These are phyloP conservation scores for Diversispora epigaea DNA, from an alignment of 192 early-diverging fungal species.

Conservation along the genomic window DNA sequence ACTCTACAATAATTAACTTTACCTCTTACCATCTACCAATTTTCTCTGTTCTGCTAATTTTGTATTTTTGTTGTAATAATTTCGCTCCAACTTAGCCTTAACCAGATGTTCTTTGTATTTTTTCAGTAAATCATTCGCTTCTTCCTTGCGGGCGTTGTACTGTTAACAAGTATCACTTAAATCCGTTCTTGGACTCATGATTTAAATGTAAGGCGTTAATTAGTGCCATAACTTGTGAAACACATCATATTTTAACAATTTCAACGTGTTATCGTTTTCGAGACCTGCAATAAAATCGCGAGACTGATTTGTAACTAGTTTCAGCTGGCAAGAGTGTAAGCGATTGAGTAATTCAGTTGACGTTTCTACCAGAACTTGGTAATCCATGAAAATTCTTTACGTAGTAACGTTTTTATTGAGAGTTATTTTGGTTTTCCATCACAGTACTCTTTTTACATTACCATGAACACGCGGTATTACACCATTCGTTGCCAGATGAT, in stretches of 20 bases:
- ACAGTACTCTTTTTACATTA: constrained; percentile 13
- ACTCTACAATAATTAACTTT: constrained; percentile 12
- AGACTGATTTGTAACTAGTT: constrained; percentile 25
- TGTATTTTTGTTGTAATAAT: constrained; percentile 30
- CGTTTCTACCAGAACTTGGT: constrained; percentile 8
- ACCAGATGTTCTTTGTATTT: constrained; percentile 7
- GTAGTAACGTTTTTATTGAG: too few relatives aligned
- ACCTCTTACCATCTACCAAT: background rate
- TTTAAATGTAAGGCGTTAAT: constrained; percentile 16
- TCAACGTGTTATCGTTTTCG: constrained; percentile 20
- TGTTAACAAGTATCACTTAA: constrained; percentile 23
- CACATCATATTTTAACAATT: constrained; percentile 18
- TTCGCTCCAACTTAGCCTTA: constrained; percentile 11
- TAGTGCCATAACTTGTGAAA: constrained; percentile 21
- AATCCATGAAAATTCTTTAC: constrained; percentile 15
- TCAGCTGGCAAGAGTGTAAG: constrained; percentile 6
- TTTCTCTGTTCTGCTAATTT: constrained; percentile 20
- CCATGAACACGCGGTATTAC: background rate
- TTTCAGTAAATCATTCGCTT: background rate
- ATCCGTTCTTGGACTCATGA: constrained; percentile 19
- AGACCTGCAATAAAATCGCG: constrained; percentile 16
- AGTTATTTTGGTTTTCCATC: background rate
- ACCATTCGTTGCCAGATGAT: constrained; percentile 29
- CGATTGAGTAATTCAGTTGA: constrained; percentile 17
- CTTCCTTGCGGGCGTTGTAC: background rate